Base-by-base conservation (phyloP, 192 early-diverging fungal genomes). In the Rhizophlyctis rosea region DNA sequence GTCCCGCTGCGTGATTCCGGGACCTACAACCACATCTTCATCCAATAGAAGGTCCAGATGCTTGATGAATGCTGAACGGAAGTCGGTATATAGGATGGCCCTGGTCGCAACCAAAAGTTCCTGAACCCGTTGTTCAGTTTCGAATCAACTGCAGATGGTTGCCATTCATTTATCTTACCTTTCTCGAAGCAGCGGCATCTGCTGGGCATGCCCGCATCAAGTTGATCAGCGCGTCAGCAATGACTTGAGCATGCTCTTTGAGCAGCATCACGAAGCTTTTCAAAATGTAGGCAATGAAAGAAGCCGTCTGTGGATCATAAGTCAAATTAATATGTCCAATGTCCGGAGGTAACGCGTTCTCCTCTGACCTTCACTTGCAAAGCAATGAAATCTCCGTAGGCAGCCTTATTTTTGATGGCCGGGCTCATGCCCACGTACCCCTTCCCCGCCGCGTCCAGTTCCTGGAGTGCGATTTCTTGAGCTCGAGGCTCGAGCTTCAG, bases 221-320 rank as follows among this genome's bases (percentile, higher is more conserved):
- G 5, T 87, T 80, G 34, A 98, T 81, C 1, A 97, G 91, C 61
- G 93, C 86, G 21, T 91, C 86, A 1, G 97, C 93, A 54, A 99
- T 92, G 14, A 81, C 76, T 25, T 90, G 79, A 65, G 93, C 83
- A 67, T 88, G 85, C 36, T 89, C 87, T 44, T 83, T 72, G 54
- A 96, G 64, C 14, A 81, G 66, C 27, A 71, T 58, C 3, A 86
- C 82, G 36, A 93, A 96, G 33, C 86, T 90, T 27, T 91, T 81
- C 51, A 95, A 78, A 62, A 98, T 92, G 75, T 95, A 98, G 2
- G 96, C 95, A 54, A 99, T 72, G 65, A 98, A 99, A 5, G 95
- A 96, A 72, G 98, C 88, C 27, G 97, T 99, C 82, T 89, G 59
- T 21, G 21, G 48, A 14, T 1, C 21, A 50, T 11, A 16, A 33